Evolutionary conservation across 495 filamentous ascomycete genomes (phyloP).

Genomic region (Penicillium argentinense): DNA sequence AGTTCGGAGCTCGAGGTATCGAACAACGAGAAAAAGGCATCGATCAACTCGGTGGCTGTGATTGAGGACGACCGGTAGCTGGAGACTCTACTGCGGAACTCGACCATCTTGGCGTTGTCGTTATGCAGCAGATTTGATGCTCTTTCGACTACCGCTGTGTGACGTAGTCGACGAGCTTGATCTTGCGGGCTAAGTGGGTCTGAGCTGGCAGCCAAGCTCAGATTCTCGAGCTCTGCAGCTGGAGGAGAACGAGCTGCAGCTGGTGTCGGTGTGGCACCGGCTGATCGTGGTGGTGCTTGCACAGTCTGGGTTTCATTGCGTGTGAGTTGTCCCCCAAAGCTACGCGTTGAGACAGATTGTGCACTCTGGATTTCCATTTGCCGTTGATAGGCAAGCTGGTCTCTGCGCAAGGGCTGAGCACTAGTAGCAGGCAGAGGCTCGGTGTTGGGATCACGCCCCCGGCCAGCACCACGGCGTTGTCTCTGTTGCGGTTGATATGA

Average conservation of each 20-base stretch:
- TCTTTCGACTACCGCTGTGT: slow-evolving; percentile 76
- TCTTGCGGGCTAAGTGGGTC: slow-evolving; percentile 63
- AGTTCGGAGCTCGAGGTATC: slow-evolving; percentile 76
- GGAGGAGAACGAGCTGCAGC: slow-evolving; percentile 42
- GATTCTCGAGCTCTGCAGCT: slow-evolving; percentile 40
- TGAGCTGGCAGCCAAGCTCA: slow-evolving; percentile 33
- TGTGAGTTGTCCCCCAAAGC: slow-evolving; percentile 79
- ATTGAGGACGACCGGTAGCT: slow-evolving; percentile 66
- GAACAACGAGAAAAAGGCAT: slow-evolving; percentile 79
- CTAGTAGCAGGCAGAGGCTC: slow-evolving; percentile 76
- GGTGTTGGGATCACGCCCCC: slow-evolving; percentile 72
- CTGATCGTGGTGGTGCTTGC: slow-evolving; percentile 43
- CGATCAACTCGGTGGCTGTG: slow-evolving; percentile 72
- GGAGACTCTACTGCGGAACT: slow-evolving; percentile 78
- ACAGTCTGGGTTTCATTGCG: slow-evolving; percentile 49
- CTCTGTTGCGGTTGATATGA: slow-evolving; percentile 64
- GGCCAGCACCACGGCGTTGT: slow-evolving; percentile 59
- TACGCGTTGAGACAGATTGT: slow-evolving; percentile 72
- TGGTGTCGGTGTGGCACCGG: slow-evolving; percentile 35
- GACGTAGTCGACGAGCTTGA: slow-evolving; percentile 72
- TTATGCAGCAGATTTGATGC: slow-evolving; percentile 77
- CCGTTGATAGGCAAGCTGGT: slow-evolving; percentile 88
- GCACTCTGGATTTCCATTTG: slow-evolving; percentile 88
- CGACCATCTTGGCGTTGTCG: slow-evolving; percentile 64
- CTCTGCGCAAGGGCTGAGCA: slow-evolving; percentile 78